Percentiles rank a stretch among this genome's conserved stretches.
These are phyloP conservation scores for Clausena lansium DNA, from an alignment of 345 rosid genomes.

Conservation along the genomic window DNA sequence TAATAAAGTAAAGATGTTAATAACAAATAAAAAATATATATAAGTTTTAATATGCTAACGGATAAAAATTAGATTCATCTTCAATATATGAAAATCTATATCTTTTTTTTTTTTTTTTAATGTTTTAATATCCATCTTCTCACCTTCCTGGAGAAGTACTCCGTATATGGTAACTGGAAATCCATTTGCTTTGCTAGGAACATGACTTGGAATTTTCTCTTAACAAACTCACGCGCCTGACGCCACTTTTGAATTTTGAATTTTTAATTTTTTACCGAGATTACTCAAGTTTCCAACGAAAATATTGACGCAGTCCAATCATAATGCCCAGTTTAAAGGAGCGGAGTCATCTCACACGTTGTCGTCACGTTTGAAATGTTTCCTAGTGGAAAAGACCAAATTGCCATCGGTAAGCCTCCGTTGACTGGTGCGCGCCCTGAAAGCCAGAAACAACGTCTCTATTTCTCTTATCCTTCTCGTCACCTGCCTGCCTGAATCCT, in stretches of 20 bases:
- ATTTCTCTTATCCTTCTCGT: conserved; percentile 21
- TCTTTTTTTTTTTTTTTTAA: no score
- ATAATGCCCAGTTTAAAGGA: no score
- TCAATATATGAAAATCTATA: no score
- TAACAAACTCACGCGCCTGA: neutral
- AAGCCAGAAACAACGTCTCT: conserved; percentile 18
- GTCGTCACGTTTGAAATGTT: neutral
- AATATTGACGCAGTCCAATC: neutral
- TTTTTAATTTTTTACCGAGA: neutral
- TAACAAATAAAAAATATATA: no score
- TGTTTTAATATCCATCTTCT: no score
- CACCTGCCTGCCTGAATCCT: no score
- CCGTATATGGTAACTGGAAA: no score
- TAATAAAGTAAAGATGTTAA: no score
- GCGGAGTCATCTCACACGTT: neutral
- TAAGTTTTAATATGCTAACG: no score
- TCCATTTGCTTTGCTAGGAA: neutral
- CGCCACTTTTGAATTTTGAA: conserved; percentile 1
- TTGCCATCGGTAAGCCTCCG: neutral
- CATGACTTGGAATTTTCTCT: neutral
- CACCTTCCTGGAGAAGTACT: no score
- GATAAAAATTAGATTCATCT: no score
- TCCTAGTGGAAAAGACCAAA: no score
- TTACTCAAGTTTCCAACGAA: neutral
- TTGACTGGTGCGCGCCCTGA: neutral